Evolutionary conservation across 2,329 filamentous ascomycete genomes (phyloP).

Genomic region (Diaporthe velutina): DNA sequence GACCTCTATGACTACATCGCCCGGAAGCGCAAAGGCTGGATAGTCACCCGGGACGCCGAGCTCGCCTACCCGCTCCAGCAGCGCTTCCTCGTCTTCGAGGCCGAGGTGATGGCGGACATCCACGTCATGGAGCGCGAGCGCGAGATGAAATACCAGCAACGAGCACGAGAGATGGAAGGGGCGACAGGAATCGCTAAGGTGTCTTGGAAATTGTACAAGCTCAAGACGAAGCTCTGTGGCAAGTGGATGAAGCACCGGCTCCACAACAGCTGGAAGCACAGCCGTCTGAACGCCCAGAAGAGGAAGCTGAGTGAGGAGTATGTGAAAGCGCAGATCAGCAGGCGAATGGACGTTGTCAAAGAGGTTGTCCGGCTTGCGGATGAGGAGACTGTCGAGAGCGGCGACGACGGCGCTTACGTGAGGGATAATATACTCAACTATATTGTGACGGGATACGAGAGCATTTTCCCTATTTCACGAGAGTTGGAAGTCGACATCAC

Average conservation of each 20-base stretch:
- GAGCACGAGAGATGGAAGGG: neutral
- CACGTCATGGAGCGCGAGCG: neutral
- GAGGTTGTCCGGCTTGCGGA: neutral
- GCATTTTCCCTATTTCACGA: neutral
- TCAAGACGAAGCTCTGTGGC: neutral
- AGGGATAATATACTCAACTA: neutral
- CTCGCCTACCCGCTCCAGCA: neutral
- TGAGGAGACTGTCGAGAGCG: neutral
- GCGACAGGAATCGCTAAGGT: neutral
- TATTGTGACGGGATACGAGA: neutral
- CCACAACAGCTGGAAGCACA: neutral
- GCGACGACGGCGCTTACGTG: neutral
- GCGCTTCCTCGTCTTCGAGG: neutral
- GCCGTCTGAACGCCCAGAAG: neutral
- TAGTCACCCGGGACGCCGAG: neutral
- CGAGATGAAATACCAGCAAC: neutral
- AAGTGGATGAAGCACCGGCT: neutral
- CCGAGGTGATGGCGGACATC: neutral
- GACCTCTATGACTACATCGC: neutral
- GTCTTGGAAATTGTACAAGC: neutral
- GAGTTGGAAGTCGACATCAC: neutral
- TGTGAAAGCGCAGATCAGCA: neutral
- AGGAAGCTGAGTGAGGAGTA: neutral
- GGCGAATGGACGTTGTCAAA: neutral
- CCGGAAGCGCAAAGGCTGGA: neutral